Percentiles rank a stretch among this genome's conserved stretches.
phyloP scores from a whole-genome alignment of 495 filamentous ascomycete species.

The Oidiodendron maius region DNA sequence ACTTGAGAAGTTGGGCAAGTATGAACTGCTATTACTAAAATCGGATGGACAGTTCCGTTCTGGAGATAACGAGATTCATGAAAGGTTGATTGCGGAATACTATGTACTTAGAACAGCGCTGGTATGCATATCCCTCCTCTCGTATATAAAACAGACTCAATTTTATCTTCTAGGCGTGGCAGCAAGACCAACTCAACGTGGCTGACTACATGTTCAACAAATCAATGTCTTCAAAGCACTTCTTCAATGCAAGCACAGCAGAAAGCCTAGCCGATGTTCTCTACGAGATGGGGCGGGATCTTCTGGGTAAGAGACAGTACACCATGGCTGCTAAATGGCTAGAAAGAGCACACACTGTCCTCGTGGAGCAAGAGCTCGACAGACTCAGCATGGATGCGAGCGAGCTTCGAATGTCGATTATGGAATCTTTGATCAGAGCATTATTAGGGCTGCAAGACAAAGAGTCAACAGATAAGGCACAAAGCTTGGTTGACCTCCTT shows the following conservation, averaged over 20 bases:
- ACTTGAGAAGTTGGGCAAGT: constrained; percentile 58
- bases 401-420: constrained; percentile 60
- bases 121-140: constrained; percentile 36
- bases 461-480: constrained; percentile 46
- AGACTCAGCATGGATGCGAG: constrained; percentile 50
- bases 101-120: constrained; percentile 61
- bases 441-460: constrained; percentile 39
- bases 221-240: constrained; percentile 29
- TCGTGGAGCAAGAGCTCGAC: constrained; percentile 50
- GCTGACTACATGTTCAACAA: constrained; percentile 74
- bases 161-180: constrained; percentile 53
- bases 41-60: constrained; percentile 24
- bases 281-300: constrained; percentile 63
- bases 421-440: constrained; percentile 54
- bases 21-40: constrained; percentile 50
- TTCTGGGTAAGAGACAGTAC: constrained; percentile 46
- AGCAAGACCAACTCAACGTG: constrained; percentile 61
- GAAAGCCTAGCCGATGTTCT: constrained; percentile 68
- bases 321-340: constrained; percentile 64
- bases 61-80: constrained; percentile 18
- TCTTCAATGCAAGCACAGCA: constrained; percentile 42
- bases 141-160: no score
- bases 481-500: constrained; percentile 50
- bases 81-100: constrained; percentile 56
- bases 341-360: constrained; percentile 56